phyloP scores from a whole-genome alignment of 805 yeast species.

The Lachancea nothofagi region DNA sequence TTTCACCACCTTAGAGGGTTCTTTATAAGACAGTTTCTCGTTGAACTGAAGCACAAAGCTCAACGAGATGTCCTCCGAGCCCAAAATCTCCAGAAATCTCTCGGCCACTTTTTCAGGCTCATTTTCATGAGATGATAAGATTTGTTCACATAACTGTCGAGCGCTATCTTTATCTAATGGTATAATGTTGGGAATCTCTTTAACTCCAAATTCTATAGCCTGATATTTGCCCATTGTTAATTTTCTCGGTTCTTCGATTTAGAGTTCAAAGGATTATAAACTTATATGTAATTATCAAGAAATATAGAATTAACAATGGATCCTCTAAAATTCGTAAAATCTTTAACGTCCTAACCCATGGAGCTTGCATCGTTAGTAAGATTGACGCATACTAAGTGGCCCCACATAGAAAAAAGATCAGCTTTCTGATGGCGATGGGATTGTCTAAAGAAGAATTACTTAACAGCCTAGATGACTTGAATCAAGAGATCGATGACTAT shows the following conservation, averaged over 20 bases:
- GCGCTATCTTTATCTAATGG: conserved; percentile 30
- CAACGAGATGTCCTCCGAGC: conserved; percentile 29
- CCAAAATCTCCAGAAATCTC: conserved; percentile 29
- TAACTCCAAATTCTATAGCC: conserved; percentile 28
- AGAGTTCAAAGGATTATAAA: not conserved
- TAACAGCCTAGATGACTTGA: not conserved
- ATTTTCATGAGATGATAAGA: conserved; percentile 15
- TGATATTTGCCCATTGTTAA: conserved; percentile 23
- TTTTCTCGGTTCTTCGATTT: not conserved
- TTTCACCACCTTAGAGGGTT: too few relatives aligned
- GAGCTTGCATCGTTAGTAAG: too few relatives aligned
- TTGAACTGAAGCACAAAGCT: conserved; percentile 30
- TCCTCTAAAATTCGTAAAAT: not conserved
- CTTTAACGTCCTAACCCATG: too few relatives aligned
- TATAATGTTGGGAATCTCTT: conserved; percentile 27
- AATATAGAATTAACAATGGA: not conserved
- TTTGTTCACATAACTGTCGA: conserved; percentile 25
- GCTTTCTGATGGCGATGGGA: not conserved
- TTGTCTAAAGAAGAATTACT: conserved; percentile 6
- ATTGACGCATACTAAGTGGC: not conserved
- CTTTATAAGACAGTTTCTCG: conserved; percentile 15
- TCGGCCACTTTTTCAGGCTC: conserved; percentile 27
- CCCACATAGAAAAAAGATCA: not conserved
- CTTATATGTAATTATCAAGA: not conserved
- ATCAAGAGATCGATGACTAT: conserved; percentile 6